Base-by-base conservation (phyloP, 169 alveolate genomes). In the Plasmodium gaboni region DNA sequence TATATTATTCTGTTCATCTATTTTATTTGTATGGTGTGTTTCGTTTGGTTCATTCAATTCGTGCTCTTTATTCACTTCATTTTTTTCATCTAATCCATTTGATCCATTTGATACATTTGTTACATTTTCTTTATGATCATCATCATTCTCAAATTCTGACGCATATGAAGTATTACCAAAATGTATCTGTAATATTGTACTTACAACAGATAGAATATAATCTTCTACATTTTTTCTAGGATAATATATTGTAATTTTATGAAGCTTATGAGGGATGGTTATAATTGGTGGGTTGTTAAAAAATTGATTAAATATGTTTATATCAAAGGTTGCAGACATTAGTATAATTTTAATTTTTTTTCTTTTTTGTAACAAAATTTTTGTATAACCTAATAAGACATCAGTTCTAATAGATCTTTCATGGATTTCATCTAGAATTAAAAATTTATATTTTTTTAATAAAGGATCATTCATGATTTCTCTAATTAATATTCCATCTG, bases 361-460 rank as follows among this genome's bases (percentile, higher is more conserved):
- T 69, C 97, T 90, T 88, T 73, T 95, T 57, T 87, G 64, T 26
- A 95, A 65, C 63, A 95, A 83, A 71, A 95, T 80, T 70, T 96
- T 96, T 10, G 97, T 89, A 60, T 97, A 91, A 22, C 98, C 98
- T 90, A 97, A 87, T 38, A 98, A 93, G 32, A 97, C 96, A 89
- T 98, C 99, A 8, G 98, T 94, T 72, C 98, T 96, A 3, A 97
- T 93, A 50, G 99, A 96, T 85, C 99, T 94, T 80, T 98, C 99
- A 88, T 98, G 99, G n/a, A 97, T 98, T 91, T 98, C 99, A 94
- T 98, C 99, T 13, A 98, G 87, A 9, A 98, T 94, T 13, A 98
- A 92, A 24, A 95, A 96, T 24, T 96, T 94, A 87, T 96, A 98
- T 76, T 94, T 93, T 51, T 93, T 87, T 74, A 97, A 94, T 19